phyloP scores from a whole-genome alignment of 805 yeast genomes.

The Saccharomycopsis schoenii region DNA sequence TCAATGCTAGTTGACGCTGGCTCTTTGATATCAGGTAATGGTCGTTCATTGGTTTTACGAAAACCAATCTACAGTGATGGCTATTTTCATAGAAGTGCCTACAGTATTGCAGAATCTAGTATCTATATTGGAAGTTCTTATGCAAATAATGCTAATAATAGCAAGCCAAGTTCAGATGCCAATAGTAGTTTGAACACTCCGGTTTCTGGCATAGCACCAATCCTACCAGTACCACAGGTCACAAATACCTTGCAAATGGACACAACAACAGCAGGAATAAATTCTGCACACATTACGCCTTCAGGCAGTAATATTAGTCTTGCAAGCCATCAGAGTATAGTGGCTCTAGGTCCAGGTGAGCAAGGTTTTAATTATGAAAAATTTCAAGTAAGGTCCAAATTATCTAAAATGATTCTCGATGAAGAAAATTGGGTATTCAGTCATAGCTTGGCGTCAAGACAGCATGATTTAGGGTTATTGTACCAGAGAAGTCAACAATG shows the following conservation, averaged over 20 bases:
- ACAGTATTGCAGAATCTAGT: not conserved
- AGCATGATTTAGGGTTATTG: constrained; percentile 53
- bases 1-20: not conserved
- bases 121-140: not conserved
- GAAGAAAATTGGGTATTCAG: constrained; percentile 80
- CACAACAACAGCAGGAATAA: not conserved
- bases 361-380: not conserved
- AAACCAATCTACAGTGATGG: not conserved
- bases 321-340: not conserved
- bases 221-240: not conserved
- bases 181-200: not conserved
- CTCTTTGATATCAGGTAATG: not conserved
- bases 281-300: not conserved
- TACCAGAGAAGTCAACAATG: constrained; percentile 46
- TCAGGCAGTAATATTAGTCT: not conserved
- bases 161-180: not conserved
- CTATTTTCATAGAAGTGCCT: constrained; percentile 16
- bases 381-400: constrained; percentile 15
- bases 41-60: not conserved
- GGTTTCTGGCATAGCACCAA: not conserved
- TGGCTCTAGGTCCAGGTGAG: not conserved
- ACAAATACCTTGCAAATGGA: not conserved
- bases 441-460: constrained; percentile 69
- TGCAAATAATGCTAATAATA: not conserved
- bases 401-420: constrained; percentile 21